These are phyloP conservation scores for Xerocomellus intermedius DNA, from an alignment of 768 basidiomycete species.

Conservation along the genomic window DNA sequence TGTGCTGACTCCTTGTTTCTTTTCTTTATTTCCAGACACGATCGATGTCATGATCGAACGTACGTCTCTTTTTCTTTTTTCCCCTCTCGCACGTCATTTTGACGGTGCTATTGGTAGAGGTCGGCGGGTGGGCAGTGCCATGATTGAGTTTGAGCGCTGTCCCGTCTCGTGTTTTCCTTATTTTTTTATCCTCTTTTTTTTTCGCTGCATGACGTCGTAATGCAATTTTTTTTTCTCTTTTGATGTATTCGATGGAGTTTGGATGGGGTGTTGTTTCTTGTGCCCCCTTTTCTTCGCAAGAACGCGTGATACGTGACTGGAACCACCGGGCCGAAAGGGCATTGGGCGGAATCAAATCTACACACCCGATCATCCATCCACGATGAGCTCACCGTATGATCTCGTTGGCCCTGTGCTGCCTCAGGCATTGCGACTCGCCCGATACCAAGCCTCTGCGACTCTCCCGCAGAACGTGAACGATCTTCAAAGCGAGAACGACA, in stretches of 20 bases:
- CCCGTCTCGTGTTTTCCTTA: neutral
- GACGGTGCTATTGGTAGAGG: conserved; percentile 6
- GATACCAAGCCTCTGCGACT: neutral
- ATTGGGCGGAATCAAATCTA: too few species aligned
- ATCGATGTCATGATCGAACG: conserved; percentile 98
- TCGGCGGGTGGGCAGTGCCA: conserved; percentile 16
- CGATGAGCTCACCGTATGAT: conserved; percentile 10
- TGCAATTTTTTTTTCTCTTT: neutral
- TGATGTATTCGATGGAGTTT: neutral
- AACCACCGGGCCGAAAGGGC: too few species aligned
- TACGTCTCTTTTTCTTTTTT: conserved; percentile 37
- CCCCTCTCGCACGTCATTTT: neutral
- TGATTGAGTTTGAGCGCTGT: neutral
- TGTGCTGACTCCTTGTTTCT: conserved; percentile 3
- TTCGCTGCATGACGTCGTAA: neutral
- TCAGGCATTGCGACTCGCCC: conserved; percentile 20
- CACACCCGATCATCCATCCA: neutral
- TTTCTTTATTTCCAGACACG: conserved; percentile 59
- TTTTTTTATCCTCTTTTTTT: too few species aligned
- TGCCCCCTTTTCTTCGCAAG: too few species aligned
- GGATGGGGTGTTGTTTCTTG: too few species aligned
- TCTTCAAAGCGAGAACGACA: conserved; percentile 9
- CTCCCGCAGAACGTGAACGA: neutral
- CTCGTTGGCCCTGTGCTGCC: conserved; percentile 29
- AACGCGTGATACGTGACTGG: too few species aligned